phyloP scores from a whole-genome alignment of 2,329 filamentous ascomycete species.

The Calonectria multiphialidica region DNA sequence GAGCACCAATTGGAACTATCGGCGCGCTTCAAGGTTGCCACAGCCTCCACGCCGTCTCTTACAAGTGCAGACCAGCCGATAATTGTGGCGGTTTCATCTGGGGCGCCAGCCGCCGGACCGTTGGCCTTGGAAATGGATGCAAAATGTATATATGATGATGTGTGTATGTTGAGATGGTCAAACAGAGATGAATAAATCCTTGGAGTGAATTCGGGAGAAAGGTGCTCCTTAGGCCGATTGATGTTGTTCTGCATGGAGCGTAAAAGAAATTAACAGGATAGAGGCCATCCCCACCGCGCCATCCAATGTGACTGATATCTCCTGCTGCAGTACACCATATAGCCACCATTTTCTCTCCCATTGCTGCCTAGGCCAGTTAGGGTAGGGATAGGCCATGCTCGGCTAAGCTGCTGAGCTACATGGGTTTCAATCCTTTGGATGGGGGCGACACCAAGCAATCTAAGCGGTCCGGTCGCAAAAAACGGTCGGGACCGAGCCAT shows the following conservation, averaged over 20 bases:
- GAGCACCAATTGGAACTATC: neutral
- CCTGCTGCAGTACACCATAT: neutral
- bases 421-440: neutral
- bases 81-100: constrained; percentile 5
- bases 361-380: neutral
- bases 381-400: neutral
- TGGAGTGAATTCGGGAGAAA: neutral
- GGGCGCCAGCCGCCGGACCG: neutral
- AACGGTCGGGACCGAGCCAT: neutral
- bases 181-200: no score
- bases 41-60: neutral
- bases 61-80: neutral
- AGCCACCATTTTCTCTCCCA: neutral
- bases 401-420: neutral
- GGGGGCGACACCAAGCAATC: neutral
- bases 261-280: neutral
- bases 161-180: neutral
- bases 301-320: neutral
- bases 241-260: neutral
- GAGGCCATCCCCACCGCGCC: neutral
- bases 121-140: neutral
- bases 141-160: no score
- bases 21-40: neutral
- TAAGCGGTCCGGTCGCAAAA: neutral
- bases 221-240: no score